Conservation (phyloP, 2,329 filamentous ascomycete genomes). For the Acrodontium crateriforme region DNA sequence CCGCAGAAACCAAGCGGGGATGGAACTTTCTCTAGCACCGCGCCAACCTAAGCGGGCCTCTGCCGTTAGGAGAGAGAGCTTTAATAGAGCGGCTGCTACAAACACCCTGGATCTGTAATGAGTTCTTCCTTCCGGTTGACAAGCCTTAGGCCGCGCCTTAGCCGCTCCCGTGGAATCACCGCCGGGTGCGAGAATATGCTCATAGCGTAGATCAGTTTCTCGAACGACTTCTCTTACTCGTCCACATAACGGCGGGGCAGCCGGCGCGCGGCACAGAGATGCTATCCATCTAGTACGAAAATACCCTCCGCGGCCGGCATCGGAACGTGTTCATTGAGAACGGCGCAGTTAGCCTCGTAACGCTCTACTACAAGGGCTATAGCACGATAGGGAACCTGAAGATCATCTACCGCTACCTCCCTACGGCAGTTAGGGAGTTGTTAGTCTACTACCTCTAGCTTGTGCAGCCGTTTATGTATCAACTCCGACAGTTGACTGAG, state of each 20-base stretch:
- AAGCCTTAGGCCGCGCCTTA: no score
- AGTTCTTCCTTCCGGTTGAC: no score
- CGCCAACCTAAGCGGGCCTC: no score
- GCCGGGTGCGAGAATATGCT: no score
- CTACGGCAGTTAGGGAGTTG: constrained; percentile 8
- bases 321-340: constrained; percentile 8
- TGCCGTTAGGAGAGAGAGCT: no score
- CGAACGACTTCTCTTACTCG: constrained; percentile 6
- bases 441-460: constrained; percentile 10
- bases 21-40: no score
- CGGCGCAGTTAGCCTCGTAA: constrained; percentile 7
- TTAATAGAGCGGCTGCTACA: no score
- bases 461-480: no score
- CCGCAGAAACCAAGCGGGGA: not conserved
- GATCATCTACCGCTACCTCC: constrained; percentile 12
- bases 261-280: constrained; percentile 9
- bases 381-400: constrained; percentile 6
- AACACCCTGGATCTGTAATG: no score
- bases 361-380: constrained; percentile 11
- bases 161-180: no score
- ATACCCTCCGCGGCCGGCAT: constrained; percentile 6
- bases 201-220: no score
- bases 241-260: constrained; percentile 9
- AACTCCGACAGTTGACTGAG: no score
- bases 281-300: constrained; percentile 4